Evolutionary conservation across 179 eudicot genomes (phyloP), one percentile per base, ranked within the genome.

Genomic region (Actinidia arguta): DNA sequence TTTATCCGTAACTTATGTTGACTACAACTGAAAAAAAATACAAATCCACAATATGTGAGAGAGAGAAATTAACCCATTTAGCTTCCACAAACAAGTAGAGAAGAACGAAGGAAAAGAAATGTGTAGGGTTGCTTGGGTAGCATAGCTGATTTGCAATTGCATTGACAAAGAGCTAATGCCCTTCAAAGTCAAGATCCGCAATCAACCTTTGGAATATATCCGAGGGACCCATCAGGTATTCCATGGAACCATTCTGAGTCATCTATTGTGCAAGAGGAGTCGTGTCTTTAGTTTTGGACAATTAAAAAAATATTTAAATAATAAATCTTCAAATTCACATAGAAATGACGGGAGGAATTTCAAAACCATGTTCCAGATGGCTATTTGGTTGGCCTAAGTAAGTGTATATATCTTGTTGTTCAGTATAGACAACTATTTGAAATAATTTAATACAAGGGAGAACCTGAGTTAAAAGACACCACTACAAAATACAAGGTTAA

Each of bases 81-180:
- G 96, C 85, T 42, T 95, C 96, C 4, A 89, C 88, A 87, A 96
- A 96, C 72, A 96, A 83, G 89, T 83, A 86, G n/a, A 96, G 98
- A n/a, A 96, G 90, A 83, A 94, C 82, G 86, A 90, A 93, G 14
- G 98, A 96, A 90, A 95, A 96, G 87, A 89, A 96, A 85, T 93
- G 98, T 36, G 99, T 96, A 76, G 93, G 99, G 80, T 90, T 96
- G 86, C 95, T 96, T 48, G 99, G 99, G 82, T 94, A 96, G 18
- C 98, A 98, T 81, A 96, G 85, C 78, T 96, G 99, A 79, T 95
- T 96, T 18, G 95, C 98, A 75, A 95, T 83, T 9, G 98, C 98
- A 88, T 94, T 96, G 13, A 96, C 82, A 77, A 93, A 93, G 31
- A 94, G 91, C 84, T 96, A 96, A 70, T 98, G 96, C 62, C 99